A percentile compares a stretch with the other conserved stretches of the same genome.
Conservation (phyloP, 306 rosid species). For the Castanospermum australe region DNA sequence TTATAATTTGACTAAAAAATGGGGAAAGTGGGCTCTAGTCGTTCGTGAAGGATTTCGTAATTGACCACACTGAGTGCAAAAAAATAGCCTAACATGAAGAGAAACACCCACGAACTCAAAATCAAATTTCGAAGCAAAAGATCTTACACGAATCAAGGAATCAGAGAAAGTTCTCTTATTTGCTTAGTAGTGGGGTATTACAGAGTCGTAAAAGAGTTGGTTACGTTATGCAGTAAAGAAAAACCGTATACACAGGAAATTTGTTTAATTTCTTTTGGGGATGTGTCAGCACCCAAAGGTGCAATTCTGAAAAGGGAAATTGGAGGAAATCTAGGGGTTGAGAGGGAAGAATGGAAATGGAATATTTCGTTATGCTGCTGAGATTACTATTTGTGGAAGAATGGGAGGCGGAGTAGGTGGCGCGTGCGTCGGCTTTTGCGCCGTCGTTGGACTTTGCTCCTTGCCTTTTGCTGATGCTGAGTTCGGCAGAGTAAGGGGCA, state of each 20-base stretch:
- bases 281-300: background rate
- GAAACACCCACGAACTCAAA: constrained; percentile 23
- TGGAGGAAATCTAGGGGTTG: constrained; percentile 30
- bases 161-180: background rate
- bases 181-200: background rate
- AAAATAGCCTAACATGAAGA: constrained; percentile 37
- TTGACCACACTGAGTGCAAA: constrained; percentile 79
- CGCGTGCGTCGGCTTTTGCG: constrained; percentile 3
- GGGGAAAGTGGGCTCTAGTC: no score
- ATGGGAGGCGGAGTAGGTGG: no score
- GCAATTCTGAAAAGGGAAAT: background rate
- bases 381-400: no score
- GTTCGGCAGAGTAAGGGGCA: background rate
- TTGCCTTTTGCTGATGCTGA: no score
- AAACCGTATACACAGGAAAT: background rate
- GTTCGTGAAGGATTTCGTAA: no score
- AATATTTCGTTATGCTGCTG: no score
- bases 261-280: background rate
- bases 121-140: constrained; percentile 9
- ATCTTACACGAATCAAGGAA: background rate
- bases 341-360: no score
- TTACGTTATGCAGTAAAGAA: background rate
- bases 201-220: background rate
- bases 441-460: no score
- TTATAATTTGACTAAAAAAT: no score